Evolutionary conservation across 768 basidiomycete genomes (phyloP).

Genomic region (Suillus ampliporus): DNA sequence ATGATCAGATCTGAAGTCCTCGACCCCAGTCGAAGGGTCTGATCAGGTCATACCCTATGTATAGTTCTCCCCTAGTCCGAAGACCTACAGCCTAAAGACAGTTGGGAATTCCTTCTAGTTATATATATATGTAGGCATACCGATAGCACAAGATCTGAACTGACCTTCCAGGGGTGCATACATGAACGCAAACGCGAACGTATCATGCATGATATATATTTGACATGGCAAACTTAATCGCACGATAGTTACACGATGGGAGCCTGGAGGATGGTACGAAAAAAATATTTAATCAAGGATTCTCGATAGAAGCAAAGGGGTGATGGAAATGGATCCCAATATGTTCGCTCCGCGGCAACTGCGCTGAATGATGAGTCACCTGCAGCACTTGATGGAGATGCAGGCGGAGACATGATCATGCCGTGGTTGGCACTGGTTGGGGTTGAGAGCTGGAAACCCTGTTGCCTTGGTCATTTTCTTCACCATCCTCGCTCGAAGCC

Average conservation of each 20-base stretch:
- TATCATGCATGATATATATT: not conserved
- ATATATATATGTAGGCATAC: not conserved
- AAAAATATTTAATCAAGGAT: not conserved
- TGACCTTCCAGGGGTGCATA: no score
- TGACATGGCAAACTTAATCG: not conserved
- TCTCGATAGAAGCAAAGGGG: not conserved
- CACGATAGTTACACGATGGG: not conserved
- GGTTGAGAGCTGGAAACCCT: constrained; percentile 18
- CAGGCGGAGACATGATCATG: not conserved
- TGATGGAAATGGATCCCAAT: not conserved
- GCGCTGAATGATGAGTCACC: not conserved
- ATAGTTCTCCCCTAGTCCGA: not conserved
- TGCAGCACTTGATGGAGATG: constrained; percentile 7
- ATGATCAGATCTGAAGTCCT: no score
- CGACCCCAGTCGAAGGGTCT: no score
- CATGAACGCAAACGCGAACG: not conserved
- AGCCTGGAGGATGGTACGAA: not conserved
- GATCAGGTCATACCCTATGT: not conserved
- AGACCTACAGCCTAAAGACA: not conserved
- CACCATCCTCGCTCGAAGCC: constrained; percentile 14
- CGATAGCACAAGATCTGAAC: not conserved
- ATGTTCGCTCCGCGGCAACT: not conserved
- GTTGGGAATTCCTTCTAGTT: not conserved
- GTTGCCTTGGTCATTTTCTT: constrained; percentile 14
- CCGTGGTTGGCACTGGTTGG: constrained; percentile 6